Evolutionary conservation across 345 rosid species (phyloP), one percentile per base, ranked within the genome.

Genomic region (Garcia nutans): DNA sequence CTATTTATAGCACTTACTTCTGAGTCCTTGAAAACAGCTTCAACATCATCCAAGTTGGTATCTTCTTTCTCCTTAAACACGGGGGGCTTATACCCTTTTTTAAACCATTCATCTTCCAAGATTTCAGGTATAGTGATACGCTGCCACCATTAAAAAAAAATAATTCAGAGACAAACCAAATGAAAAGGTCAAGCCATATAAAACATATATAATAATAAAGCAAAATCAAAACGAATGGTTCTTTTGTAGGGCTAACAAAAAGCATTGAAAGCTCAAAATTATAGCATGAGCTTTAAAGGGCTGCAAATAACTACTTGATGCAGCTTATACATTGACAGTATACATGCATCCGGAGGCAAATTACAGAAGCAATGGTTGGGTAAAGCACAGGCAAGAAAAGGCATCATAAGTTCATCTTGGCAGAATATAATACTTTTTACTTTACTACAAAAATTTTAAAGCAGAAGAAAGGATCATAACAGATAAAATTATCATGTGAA

Each of bases 1-100:
- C 69, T 64, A 64, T 45, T 3, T 55, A 45, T 22, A 52, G 28
- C 24, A 74, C 93, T 83, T 69, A 93, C 99, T 82, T 89, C 91
- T 13, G 95, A 87, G 81, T 96, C 98, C 86, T 89, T 88, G 54
- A 96, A 96, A 81, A 96, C 96, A 70, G 99, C 97, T 77, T 93
- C 96, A 31, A 96, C 87, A 70, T 96, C 97, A 73, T 93, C 97
- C 87, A 89, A 81, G 82, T 82, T 91, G 42, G 92, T 77, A 70
- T 88, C 81, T 68, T 86, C 85, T 69, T 87, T 89, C 85, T 96
- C 99, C 71, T 88, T 89, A 63, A 93, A 96, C 37, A 93, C 86
- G 5, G 99, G 91, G 49, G 93, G 89, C 84, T 89, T 88, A 72
- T 92, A 93, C 83, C 70, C 91, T 87, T 88, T 92, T 81, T 89